Percentiles rank a stretch among this genome's conserved stretches.
These are phyloP conservation scores for Phytopythium boreale DNA, from an alignment of 352 stramenopile genomes.

Conservation along the genomic window DNA sequence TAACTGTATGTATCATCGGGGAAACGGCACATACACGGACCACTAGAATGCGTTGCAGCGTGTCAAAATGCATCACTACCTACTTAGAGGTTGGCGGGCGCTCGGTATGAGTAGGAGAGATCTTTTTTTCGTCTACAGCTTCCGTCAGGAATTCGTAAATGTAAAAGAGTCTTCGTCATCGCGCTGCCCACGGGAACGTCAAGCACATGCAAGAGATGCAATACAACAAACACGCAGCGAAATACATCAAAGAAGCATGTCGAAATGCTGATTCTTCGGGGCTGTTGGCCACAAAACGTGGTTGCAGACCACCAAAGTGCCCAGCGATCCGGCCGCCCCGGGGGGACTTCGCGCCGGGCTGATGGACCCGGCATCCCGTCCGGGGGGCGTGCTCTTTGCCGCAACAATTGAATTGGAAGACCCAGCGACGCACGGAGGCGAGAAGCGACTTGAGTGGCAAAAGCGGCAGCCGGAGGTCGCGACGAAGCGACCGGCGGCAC, in stretches of 20 bases:
- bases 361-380: conserved; percentile 75
- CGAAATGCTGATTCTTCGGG: conserved; percentile 82
- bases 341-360: conserved; percentile 65
- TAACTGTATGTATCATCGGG: conserved; percentile 82
- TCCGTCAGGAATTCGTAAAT: conserved; percentile 3
- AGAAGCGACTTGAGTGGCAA: conserved; percentile 64
- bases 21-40: not conserved
- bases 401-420: conserved; percentile 58
- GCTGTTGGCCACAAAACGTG: conserved; percentile 57
- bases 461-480: conserved; percentile 24
- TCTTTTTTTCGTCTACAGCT: conserved; percentile 36
- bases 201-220: not conserved
- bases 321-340: conserved; percentile 62
- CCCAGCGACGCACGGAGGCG: conserved; percentile 42
- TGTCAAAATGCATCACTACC: not conserved
- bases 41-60: conserved; percentile 1
- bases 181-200: conserved; percentile 19
- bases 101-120: conserved; percentile 79
- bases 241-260: conserved; percentile 29
- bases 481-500: no score
- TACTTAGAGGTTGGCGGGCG: conserved; percentile 11
- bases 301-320: conserved; percentile 54
- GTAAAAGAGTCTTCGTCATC: conserved; percentile 31
- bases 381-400: conserved; percentile 65
- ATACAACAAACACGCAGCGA: not conserved